Conservation (phyloP, 1,284 basidiomycete species). For the Ceratobasidium sp. region DNA sequence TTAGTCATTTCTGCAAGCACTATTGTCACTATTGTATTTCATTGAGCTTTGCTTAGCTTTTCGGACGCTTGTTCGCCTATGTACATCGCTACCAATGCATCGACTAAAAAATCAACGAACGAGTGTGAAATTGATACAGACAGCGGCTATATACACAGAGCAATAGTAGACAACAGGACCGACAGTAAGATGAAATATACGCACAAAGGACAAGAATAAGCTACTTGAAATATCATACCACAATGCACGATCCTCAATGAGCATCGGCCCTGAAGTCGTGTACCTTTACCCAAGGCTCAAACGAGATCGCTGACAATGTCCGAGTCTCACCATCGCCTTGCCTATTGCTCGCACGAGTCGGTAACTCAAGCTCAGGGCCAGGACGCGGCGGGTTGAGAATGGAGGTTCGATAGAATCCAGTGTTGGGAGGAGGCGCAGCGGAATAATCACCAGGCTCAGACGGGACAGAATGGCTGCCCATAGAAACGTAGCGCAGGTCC, state of each 20-base stretch:
- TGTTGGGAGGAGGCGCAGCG: constrained; percentile 2
- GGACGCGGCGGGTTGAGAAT: constrained; percentile 5
- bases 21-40: no score
- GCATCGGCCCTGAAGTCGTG: neutral
- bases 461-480: constrained; percentile 7
- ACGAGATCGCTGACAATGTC: neutral
- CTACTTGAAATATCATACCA: neutral
- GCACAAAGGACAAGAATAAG: no score
- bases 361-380: neutral
- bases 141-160: no score
- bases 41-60: no score
- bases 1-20: no score
- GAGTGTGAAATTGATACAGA: no score
- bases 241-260: neutral
- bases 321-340: neutral
- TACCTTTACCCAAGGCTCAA: constrained; percentile 17
- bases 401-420: constrained; percentile 8
- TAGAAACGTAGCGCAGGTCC: constrained; percentile 21
- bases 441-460: constrained; percentile 30
- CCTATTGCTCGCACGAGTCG: neutral
- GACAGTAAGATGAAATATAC: no score
- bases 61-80: no score
- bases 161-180: no score
- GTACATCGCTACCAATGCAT: no score
- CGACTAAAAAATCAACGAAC: no score